phyloP scores from a whole-genome alignment of 2,329 filamentous ascomycete genomes.

The Sporothrix inflata region DNA sequence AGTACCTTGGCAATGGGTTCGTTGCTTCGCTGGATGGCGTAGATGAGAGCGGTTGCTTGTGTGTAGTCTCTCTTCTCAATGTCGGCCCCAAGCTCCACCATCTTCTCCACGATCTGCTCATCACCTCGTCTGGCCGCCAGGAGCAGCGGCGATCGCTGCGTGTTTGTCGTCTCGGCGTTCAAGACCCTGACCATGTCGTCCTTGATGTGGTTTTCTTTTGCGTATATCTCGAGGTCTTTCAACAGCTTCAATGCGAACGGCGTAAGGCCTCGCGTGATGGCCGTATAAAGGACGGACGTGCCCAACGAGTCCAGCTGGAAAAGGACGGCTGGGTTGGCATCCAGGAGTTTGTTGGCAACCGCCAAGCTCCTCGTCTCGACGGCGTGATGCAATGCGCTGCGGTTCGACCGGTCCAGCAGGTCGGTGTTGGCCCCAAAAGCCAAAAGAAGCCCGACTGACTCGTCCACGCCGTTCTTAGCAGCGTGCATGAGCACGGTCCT shows the following conservation, averaged over 20 bases:
- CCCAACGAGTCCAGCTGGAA: not conserved
- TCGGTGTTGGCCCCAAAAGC: conserved; percentile 9
- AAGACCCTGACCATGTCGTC: not conserved
- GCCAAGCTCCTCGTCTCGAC: not conserved
- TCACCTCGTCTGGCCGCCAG: not conserved
- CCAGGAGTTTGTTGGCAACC: not conserved
- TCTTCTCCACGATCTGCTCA: not conserved
- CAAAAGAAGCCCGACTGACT: not conserved
- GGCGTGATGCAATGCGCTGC: conserved; percentile 10
- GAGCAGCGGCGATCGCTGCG: not conserved
- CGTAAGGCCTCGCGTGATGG: not conserved
- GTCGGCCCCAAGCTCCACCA: conserved; percentile 6
- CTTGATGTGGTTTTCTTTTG: not conserved
- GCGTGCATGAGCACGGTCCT: conserved; percentile 11
- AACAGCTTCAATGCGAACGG: not conserved
- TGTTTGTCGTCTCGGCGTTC: not conserved
- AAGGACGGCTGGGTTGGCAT: conserved; percentile 7
- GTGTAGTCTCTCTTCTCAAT: conserved; percentile 10
- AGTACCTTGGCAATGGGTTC: not conserved
- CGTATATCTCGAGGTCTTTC: not conserved
- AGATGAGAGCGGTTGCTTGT: not conserved
- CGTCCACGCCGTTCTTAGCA: not conserved
- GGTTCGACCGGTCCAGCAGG: not conserved
- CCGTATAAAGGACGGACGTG: not conserved
- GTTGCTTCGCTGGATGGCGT: not conserved